Evolutionary conservation across 306 rosid species (phyloP), one percentile per base, ranked within the genome.

Genomic region (Argentina anserina): DNA sequence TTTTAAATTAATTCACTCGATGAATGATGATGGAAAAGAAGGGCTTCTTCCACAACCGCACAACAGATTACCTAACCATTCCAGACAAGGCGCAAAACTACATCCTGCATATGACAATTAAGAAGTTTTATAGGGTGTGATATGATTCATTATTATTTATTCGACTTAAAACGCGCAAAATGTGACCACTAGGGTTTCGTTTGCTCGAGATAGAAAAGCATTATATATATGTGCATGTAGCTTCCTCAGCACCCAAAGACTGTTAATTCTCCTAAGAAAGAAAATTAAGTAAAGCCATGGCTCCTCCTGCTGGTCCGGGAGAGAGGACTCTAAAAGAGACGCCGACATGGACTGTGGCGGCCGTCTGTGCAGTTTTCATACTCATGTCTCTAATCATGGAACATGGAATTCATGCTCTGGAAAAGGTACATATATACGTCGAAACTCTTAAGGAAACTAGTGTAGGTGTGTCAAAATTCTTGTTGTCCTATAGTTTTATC

Each of bases 281-380:
- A n/a, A 26, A 7, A 7, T 41, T 39, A 10, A 71, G 31, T 21
- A 18, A 13, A 29, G 73, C 55, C 3, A 81, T 76, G 84, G 65
- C 76, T 23, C 53, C 76, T 23, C 46, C 75, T 7, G 78, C 78
- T 23, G 62, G 31, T 29, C 2, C 78, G 1, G 86, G 80, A 76
- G 90, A 85, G 37, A 86, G 91, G 77, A 49, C 65, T n/a, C 72
- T 90, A 66, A 47, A 56, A 60, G 87, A 84, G 50, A 88, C 93
- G 20, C 91, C 96, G 20, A 83, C 93, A 37, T 90, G 96, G 96
- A 89, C 96, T 0, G 88, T 90, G 13, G 93, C 96, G 47, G 71
- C 43, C 14, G 90, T 88, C n/a, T 88, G 96, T 17, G 62, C 86
- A 29, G 86, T 81, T 6, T 81, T 88, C 36, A n/a, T 90, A 40